Percentiles rank a stretch among this genome's conserved stretches.
These are phyloP conservation scores for Dothidotthia symphoricarpi DNA, from an alignment of 2,329 filamentous ascomycete species.

Conservation along the genomic window DNA sequence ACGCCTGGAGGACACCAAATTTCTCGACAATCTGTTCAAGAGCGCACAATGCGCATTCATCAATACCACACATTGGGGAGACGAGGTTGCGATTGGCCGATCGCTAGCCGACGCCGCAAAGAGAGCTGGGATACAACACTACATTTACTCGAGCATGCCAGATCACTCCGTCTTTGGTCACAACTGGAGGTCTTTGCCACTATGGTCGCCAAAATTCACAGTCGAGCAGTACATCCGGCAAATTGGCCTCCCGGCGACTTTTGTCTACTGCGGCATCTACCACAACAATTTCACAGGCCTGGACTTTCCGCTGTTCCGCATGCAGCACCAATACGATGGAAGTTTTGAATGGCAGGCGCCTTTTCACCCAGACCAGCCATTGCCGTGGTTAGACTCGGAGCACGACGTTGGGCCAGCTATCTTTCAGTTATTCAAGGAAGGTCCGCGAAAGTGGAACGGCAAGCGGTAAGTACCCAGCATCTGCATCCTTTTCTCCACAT, in stretches of 20 bases:
- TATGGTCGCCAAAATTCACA: constrained; percentile 90
- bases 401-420: constrained; percentile 93
- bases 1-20: constrained; percentile 66
- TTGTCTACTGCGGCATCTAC: constrained; percentile 95
- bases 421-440: constrained; percentile 93
- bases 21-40: constrained; percentile 76
- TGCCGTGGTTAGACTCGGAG: constrained; percentile 95
- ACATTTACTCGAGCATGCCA: constrained; percentile 96
- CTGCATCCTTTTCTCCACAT: constrained; percentile 21
- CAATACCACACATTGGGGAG: constrained; percentile 96
- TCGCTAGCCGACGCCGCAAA: constrained; percentile 88
- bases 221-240: constrained; percentile 88
- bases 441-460: constrained; percentile 77
- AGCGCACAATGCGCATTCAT: constrained; percentile 90
- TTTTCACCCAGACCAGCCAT: constrained; percentile 82
- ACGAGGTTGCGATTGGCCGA: constrained; percentile 86
- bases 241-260: constrained; percentile 80
- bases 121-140: constrained; percentile 79
- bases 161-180: constrained; percentile 80
- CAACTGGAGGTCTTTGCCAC: constrained; percentile 76
- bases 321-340: constrained; percentile 81
- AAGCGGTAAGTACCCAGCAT: constrained; percentile 55
- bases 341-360: constrained; percentile 92
- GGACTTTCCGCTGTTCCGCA: constrained; percentile 89
- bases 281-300: constrained; percentile 98